A percentile compares a stretch with the other conserved stretches of the same genome.
These are phyloP conservation scores for Gracilaria gracilis DNA, from an alignment of 23 red algal genomes.

Conservation along the genomic window DNA sequence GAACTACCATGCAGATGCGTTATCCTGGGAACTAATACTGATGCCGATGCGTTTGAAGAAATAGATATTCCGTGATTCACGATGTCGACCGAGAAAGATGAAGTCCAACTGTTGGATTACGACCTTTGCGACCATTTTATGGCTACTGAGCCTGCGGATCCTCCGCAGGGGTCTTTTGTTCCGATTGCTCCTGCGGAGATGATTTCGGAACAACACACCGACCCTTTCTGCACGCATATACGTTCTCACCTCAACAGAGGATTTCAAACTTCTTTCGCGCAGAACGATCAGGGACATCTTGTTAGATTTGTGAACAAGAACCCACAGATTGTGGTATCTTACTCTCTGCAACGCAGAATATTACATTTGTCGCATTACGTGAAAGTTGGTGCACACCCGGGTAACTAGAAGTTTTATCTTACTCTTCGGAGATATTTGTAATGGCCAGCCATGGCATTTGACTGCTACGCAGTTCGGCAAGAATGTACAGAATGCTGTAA, in stretches of 20 bases:
- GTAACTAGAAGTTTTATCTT: not conserved
- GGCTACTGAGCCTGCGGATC: not conserved
- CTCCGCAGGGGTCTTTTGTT: not conserved
- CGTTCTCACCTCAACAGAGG: not conserved
- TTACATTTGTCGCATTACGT: constrained; percentile 29
- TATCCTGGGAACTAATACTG: not conserved
- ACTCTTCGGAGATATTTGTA: too few relatives aligned
- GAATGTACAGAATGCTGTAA: too few relatives aligned
- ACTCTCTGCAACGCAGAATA: not conserved
- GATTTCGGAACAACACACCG: not conserved
- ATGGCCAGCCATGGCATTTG: too few relatives aligned
- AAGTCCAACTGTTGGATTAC: not conserved
- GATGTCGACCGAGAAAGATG: not conserved
- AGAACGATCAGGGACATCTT: not conserved
- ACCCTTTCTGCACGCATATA: constrained; percentile 8
- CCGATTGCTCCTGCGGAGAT: not conserved
- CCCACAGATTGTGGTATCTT: constrained; percentile 34
- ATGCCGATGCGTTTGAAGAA: not conserved
- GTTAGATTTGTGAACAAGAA: not conserved
- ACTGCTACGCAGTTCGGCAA: too few relatives aligned
- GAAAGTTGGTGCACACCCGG: constrained; percentile 8
- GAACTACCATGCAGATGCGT: not conserved
- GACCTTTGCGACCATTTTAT: not conserved
- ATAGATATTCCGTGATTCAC: not conserved
- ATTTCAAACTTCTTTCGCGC: not conserved